Percentiles rank a stretch among this genome's conserved stretches.
phyloP scores from a whole-genome alignment of 805 yeast genomes.

The Brettanomyces bruxellensis region DNA sequence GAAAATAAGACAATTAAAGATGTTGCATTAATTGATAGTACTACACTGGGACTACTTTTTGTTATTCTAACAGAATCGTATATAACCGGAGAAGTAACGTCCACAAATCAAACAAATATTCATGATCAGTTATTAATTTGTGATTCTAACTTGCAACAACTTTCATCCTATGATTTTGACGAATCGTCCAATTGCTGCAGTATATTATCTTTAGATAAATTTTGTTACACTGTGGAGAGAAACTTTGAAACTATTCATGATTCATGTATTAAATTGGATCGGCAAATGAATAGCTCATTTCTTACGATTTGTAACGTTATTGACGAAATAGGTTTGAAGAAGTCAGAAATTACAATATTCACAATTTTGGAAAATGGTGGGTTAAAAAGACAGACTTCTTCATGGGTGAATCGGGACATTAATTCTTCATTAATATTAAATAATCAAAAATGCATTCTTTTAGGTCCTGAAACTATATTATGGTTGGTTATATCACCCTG shows the following conservation, averaged over 20 bases:
- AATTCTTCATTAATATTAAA: slow-evolving; percentile 1
- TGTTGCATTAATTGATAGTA: background rate
- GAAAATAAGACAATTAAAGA: background rate
- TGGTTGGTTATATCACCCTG: slow-evolving; percentile 6
- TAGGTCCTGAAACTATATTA: slow-evolving; percentile 8
- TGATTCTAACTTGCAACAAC: slow-evolving; percentile 1
- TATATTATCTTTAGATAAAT: slow-evolving; percentile 1
- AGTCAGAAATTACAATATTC: slow-evolving; percentile 9
- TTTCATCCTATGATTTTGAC: slow-evolving; percentile 11
- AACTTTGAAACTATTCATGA: slow-evolving; percentile 3
- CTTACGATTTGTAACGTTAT: slow-evolving; percentile 6
- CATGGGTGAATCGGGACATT: slow-evolving; percentile 6
- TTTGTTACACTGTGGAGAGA: slow-evolving; percentile 5
- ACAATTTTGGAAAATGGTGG: slow-evolving; percentile 4
- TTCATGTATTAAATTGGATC: background rate
- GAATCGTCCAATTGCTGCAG: slow-evolving; percentile 6
- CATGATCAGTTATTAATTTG: slow-evolving; percentile 2
- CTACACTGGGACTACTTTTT: background rate
- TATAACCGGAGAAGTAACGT: slow-evolving; percentile 2
- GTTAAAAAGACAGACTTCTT: slow-evolving; percentile 7
- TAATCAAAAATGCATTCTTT: slow-evolving; percentile 4
- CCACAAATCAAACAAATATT: background rate
- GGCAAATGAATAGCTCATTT: slow-evolving; percentile 5
- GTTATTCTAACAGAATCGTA: slow-evolving; percentile 5
- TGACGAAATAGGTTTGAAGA: slow-evolving; percentile 4